Conservation (phyloP, 1,139 yeast species). For the Saccharomycopsis hybrid region DNA sequence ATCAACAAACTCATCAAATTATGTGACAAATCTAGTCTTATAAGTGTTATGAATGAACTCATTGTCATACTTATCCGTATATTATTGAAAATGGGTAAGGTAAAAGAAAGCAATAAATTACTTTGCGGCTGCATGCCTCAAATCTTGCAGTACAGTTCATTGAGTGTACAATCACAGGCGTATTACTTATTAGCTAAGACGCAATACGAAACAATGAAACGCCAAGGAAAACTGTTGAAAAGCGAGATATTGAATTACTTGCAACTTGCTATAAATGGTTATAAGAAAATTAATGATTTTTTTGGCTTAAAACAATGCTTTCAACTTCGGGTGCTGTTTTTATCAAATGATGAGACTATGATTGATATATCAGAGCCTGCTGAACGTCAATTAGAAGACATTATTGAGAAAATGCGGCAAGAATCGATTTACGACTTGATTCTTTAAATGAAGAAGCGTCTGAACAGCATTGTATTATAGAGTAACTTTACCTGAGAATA, state of each 20-base stretch:
- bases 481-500: too few species aligned
- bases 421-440: too few species aligned
- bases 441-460: too few species aligned
- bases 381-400: too few species aligned
- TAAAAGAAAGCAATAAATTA: conserved; percentile 35
- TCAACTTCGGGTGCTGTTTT: conserved; percentile 25
- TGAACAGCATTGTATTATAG: too few species aligned
- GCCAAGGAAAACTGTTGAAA: conserved; percentile 4
- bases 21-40: conserved; percentile 32
- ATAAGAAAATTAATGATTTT: conserved; percentile 33
- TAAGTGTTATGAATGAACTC: conserved; percentile 37
- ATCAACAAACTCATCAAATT: conserved; percentile 6
- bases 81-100: conserved; percentile 32
- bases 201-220: conserved; percentile 22
- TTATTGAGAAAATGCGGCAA: too few species aligned
- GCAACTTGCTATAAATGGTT: conserved; percentile 40
- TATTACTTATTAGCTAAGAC: conserved; percentile 35
- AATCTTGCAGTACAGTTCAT: conserved; percentile 33
- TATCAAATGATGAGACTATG: background rate
- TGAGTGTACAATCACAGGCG: conserved; percentile 28
- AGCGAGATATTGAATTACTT: conserved; percentile 32
- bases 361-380: too few species aligned
- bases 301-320: conserved; percentile 32
- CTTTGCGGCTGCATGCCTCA: conserved; percentile 36
- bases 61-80: conserved; percentile 34